Base-by-base conservation (phyloP, 176 grass and related monocot genomes). In the Chrysopogon serrulatus region DNA sequence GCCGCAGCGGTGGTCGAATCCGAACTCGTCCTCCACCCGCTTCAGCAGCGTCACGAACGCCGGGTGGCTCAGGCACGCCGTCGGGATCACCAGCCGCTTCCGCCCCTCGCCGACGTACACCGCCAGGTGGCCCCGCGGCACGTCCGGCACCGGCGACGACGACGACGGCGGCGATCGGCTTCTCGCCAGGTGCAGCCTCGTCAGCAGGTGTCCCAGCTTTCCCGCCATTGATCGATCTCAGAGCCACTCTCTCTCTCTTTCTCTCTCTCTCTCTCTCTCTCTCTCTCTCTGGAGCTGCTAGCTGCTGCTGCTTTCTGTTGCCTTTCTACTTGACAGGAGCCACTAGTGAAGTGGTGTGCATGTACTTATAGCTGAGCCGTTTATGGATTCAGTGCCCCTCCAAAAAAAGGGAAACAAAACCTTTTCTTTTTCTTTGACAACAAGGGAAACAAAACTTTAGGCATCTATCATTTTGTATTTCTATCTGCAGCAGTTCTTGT, bases 41-140 rank as follows among this genome's bases (percentile, higher is more conserved):
- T n/a, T n/a, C n/a, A n/a, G n/a, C n/a, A n/a, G n/a, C n/a, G n/a
- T n/a, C n/a, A n/a, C n/a, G n/a, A n/a, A n/a, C n/a, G n/a, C n/a
- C n/a, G n/a, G n/a, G n/a, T n/a, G n/a, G n/a, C n/a, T n/a, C n/a
- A n/a, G n/a, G n/a, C n/a, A n/a, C n/a, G n/a, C n/a, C n/a, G n/a
- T n/a, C n/a, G n/a, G n/a, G n/a, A n/a, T n/a, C n/a, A n/a, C n/a
- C n/a, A n/a, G n/a, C n/a, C n/a, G n/a, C n/a, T n/a, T n/a, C n/a
- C n/a, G n/a, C n/a, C n/a, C n/a, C n/a, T n/a, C n/a, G 90, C 87
- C 91, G 59, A 88, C 90, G 83, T 91, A 91, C 73, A 91, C 90
- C 17, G 70, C 82, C 70, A 91, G 53, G 74, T 91, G 86, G 1
- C 90, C 86, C 21, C 74, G 64, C 5, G 90, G 81, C 77, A 91